Evolutionary conservation across 495 filamentous ascomycete species (phyloP), one percentile per base, ranked within the genome.

Genomic region (Astrocystis sublimbata): DNA sequence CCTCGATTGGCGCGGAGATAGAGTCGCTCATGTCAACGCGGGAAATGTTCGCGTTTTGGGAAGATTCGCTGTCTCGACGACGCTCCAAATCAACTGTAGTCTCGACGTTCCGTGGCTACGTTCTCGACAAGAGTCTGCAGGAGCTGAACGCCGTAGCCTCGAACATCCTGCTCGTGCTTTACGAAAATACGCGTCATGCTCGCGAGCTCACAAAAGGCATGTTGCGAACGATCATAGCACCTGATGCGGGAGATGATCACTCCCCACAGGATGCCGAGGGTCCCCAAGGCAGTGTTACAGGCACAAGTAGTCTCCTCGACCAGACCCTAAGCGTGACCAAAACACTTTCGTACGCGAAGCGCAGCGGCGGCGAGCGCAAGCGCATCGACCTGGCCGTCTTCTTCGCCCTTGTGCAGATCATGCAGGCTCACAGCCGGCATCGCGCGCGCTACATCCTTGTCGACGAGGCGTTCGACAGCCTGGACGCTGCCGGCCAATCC

Each of bases 301-400:
- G n/a, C n/a, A n/a, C n/a, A n/a, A n/a, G n/a, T n/a, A n/a, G 49
- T 2, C 58, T 70, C 8, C 58, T 70, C 8, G 68, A 70, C n/a
- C 57, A 57, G 12, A 63, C 65, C 8, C 46, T 70, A 7, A 58
- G 60, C 6, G 59, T 70, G 0, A 49, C 54, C 51, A 47, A 63
- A 1, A 52, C 64, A 15, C 57, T 73, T n/a, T 60, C 62, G 15
- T 73, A 73, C 51, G 64, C 60, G 15, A 75, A 75, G 60, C 68
- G 66, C 7, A 74, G 72, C 36, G 64, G 67, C 21, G 73, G 73
- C 40, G 71, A 75, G 61, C 67, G 73, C 2, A 75, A 75, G 49
- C 73, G 73, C 26, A 65, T 72, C 17, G 72, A 75, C 47, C 64
- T 75, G 3, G 73, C 73, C 38, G 65, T 75, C 9, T 73, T 72